phyloP scores from a whole-genome alignment of 495 filamentous ascomycete species.

The Pyrenula aspistea region DNA sequence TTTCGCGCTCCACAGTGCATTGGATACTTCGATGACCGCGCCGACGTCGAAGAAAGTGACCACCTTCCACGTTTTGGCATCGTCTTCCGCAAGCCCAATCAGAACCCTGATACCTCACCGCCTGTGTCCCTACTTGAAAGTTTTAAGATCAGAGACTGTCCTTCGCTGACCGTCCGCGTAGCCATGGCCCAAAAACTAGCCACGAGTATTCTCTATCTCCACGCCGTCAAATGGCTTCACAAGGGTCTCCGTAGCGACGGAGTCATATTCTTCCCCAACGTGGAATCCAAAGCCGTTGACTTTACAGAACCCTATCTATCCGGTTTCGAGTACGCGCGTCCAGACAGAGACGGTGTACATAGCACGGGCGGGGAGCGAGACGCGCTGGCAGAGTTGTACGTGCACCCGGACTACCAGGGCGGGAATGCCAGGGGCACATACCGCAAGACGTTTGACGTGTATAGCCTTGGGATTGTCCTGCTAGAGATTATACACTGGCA shows the following conservation, averaged over 20 bases:
- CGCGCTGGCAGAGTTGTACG: slow-evolving; percentile 31
- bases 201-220: slow-evolving; percentile 17
- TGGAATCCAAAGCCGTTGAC: slow-evolving; percentile 16
- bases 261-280: slow-evolving; percentile 35
- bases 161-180: slow-evolving; percentile 5
- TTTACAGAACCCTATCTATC: slow-evolving; percentile 28
- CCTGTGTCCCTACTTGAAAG: not conserved
- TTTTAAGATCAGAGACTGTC: not conserved
- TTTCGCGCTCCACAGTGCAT: not conserved
- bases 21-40: slow-evolving; percentile 1
- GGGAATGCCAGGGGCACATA: slow-evolving; percentile 20
- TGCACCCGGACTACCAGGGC: slow-evolving; percentile 24
- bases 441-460: slow-evolving; percentile 38
- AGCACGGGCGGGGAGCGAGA: slow-evolving; percentile 33
- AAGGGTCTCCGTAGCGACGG: slow-evolving; percentile 42
- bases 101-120: not conserved
- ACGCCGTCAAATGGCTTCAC: slow-evolving; percentile 46
- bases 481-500: slow-evolving; percentile 40
- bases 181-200: slow-evolving; percentile 6
- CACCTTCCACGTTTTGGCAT: not conserved
- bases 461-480: slow-evolving; percentile 34
- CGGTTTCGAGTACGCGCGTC: slow-evolving; percentile 44
- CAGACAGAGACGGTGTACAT: slow-evolving; percentile 19
- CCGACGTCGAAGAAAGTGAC: not conserved
- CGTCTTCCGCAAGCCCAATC: not conserved